Evolutionary conservation across 176 grass and related monocot genomes (phyloP).

Genomic region (Phoenix roebelenii): DNA sequence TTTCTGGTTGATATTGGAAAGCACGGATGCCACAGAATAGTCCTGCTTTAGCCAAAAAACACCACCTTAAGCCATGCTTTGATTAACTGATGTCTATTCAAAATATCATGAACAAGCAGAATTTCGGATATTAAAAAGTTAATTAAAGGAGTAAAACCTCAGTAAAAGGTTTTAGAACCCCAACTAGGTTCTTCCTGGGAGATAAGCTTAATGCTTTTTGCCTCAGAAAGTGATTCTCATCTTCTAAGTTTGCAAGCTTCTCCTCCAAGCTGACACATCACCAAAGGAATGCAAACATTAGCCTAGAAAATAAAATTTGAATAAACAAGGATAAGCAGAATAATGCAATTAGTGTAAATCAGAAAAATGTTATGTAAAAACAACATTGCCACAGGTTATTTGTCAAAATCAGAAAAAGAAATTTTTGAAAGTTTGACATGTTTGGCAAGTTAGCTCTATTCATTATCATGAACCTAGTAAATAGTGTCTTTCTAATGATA

Average conservation of each 20-base stretch:
- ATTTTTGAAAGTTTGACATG: too few relatives aligned
- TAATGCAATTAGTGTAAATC: not conserved
- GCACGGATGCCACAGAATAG: conserved; percentile 49
- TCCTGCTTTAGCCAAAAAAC: conserved; percentile 39
- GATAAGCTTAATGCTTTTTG: conserved; percentile 58
- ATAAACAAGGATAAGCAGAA: not conserved
- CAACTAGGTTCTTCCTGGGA: conserved; percentile 32
- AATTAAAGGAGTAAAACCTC: conserved; percentile 41
- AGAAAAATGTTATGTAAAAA: too few relatives aligned
- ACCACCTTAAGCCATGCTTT: too few relatives aligned
- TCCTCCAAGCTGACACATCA: conserved; percentile 64
- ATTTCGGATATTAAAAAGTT: not conserved
- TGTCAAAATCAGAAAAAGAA: too few relatives aligned
- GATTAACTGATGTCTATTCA: too few relatives aligned
- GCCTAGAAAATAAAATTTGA: too few relatives aligned
- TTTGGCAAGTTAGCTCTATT: too few relatives aligned
- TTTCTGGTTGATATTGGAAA: conserved; percentile 41
- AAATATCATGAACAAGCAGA: too few relatives aligned
- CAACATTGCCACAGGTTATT: too few relatives aligned
- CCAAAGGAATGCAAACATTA: not conserved
- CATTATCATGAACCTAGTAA: too few relatives aligned
- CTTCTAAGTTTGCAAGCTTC: conserved; percentile 70
- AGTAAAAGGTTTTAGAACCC: conserved; percentile 39
- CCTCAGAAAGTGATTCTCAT: conserved; percentile 85
- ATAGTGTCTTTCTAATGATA: too few relatives aligned